Percentiles rank a stretch among this genome's conserved stretches.
phyloP scores from a whole-genome alignment of 148 eudicot genomes.

The Hydrangea macrophylla region DNA sequence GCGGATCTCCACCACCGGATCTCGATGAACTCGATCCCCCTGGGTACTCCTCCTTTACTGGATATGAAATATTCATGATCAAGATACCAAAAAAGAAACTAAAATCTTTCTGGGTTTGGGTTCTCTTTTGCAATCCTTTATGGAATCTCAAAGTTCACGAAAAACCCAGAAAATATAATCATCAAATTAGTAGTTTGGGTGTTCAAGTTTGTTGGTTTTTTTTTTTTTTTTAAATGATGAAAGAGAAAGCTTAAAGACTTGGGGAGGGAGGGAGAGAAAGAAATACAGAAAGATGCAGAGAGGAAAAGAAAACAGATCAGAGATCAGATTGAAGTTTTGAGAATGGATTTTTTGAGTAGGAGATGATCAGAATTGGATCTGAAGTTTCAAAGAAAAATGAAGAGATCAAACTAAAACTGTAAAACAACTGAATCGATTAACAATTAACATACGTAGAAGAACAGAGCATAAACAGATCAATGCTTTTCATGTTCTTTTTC shows the following conservation, averaged over 20 bases:
- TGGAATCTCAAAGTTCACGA: background rate
- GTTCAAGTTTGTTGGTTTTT: too few relatives aligned
- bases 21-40: conserved; percentile 41
- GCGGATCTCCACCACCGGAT: conserved; percentile 26
- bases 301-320: too few relatives aligned
- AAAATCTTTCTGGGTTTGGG: background rate
- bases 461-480: background rate
- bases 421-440: too few relatives aligned
- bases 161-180: background rate
- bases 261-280: background rate
- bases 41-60: conserved; percentile 59
- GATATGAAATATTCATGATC: conserved; percentile 45
- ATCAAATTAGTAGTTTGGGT: background rate
- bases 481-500: background rate
- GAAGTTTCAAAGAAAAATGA: too few relatives aligned
- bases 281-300: background rate
- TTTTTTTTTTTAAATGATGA: too few relatives aligned
- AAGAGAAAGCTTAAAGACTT: background rate
- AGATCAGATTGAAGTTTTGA: too few relatives aligned
- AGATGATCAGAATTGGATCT: too few relatives aligned
- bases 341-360: too few relatives aligned
- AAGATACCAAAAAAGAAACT: conserved; percentile 4
- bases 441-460: background rate
- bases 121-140: background rate
- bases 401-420: too few relatives aligned